Evolutionary conservation across 768 basidiomycete genomes (phyloP), one percentile per base, ranked within the genome.

Genomic region (Mycena vitilis): DNA sequence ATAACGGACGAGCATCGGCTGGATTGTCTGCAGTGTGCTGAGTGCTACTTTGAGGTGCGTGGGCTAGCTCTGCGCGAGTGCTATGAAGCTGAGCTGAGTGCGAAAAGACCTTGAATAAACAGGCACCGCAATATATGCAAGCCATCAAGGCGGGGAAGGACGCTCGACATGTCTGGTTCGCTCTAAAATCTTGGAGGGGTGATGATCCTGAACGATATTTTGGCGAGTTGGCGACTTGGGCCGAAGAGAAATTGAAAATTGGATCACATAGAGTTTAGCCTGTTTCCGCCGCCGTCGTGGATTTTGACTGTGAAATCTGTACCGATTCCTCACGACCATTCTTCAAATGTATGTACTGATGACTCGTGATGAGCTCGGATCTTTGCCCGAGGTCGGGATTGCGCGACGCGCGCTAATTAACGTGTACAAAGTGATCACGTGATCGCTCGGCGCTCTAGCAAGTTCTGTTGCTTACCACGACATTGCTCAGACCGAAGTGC

Each of bases 191-290:
- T 7, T 69, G 61, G 61, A 60, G 68, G 23, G 62, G 42, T 7
- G 66, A 68, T 15, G 57, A 69, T 20, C 42, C 44, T 5, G 68
- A 69, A 23, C 5, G 38, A 18, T 60, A 69, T 64, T 69, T 64
- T n/a, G 56, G 62, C 4, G 10, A 20, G 4, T 34, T 64, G 25
- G 57, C 48, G 5, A 11, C 51, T 20, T 69, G 68, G 68, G 68
- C 68, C 5, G 51, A 69, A 25, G 60, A 68, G 37, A 18, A 25
- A 38, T 52, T 68, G 60, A 55, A 16, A 40, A 12, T 47, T 5
- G 16, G 47, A 34, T n/a, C n/a, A n/a, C n/a, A n/a, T 47, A 45
- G 25, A 34, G 13, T 25, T 45, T 59, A 22, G 58, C n/a, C 18
- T 36, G 15, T 40, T 40, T 10, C 7, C 15, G 10, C 40, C 10